Conservation (phyloP, 306 rosid genomes). For the Medicago arabica region DNA sequence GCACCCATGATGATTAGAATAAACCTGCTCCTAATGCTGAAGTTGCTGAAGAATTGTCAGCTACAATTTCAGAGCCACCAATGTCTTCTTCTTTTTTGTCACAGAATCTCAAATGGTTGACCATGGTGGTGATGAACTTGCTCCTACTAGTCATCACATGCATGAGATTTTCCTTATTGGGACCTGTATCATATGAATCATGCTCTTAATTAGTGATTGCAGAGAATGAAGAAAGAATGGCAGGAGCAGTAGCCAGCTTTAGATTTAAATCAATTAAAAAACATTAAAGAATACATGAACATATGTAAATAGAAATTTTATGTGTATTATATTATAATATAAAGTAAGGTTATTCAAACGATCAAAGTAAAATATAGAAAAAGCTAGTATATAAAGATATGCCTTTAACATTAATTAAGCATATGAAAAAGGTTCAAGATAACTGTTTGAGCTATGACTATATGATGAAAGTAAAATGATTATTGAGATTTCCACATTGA, state of each 20-base stretch:
- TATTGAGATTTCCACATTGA: conserved; percentile 31
- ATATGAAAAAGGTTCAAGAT: conserved; percentile 31
- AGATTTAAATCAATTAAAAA: conserved; percentile 33
- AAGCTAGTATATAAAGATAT: conserved; percentile 22
- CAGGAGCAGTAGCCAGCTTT: conserved; percentile 51
- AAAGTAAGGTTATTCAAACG: conserved; percentile 6
- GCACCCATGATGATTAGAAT: conserved; percentile 54
- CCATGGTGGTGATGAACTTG: conserved; percentile 37
- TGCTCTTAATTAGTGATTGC: conserved; percentile 43
- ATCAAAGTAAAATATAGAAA: not conserved
- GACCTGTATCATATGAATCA: conserved; percentile 52
- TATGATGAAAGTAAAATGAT: not conserved
- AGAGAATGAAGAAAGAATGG: conserved; percentile 52
- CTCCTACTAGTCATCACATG: conserved; percentile 42
- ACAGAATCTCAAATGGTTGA: conserved; percentile 45
- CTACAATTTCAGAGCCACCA: conserved; percentile 48
- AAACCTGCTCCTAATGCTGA: conserved; percentile 21
- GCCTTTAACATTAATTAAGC: conserved; percentile 37
- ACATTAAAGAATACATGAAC: not conserved
- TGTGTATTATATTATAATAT: conserved; percentile 23
- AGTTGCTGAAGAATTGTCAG: conserved; percentile 21
- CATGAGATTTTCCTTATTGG: conserved; percentile 38
- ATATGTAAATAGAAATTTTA: not conserved
- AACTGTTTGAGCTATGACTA: conserved; percentile 10
- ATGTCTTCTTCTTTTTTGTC: conserved; percentile 43